Conservation (phyloP, 345 rosid species). For the Lepidium sativum region DNA sequence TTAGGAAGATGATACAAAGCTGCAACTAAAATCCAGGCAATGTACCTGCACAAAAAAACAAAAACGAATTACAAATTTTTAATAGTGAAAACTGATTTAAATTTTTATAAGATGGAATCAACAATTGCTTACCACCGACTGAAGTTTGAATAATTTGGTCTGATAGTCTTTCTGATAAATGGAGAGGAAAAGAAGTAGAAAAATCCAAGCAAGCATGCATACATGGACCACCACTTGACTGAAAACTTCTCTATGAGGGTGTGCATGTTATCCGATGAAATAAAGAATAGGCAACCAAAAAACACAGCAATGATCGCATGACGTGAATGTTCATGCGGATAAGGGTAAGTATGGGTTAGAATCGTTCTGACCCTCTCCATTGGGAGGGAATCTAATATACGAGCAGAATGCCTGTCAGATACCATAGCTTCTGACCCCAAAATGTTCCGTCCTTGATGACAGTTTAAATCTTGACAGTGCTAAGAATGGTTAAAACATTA, state of each 20-base stretch:
- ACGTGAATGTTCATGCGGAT: conserved; percentile 97
- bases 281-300: conserved; percentile 90
- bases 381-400: conserved; percentile 47
- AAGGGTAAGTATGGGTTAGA: conserved; percentile 75
- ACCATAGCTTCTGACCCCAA: conserved; percentile 34
- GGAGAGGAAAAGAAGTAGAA: conserved; percentile 99
- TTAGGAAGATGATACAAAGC: conserved; percentile 98
- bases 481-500: conserved; percentile 6
- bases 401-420: conserved; percentile 41
- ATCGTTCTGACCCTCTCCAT: conserved; percentile 95
- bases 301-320: conserved; percentile 93
- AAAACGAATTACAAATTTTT: not conserved
- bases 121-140: conserved; percentile 73
- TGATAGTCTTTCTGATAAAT: conserved; percentile 87
- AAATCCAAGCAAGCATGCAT: conserved; percentile 94
- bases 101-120: not conserved
- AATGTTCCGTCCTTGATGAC: not conserved
- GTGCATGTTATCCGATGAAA: conserved; percentile 94
- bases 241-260: conserved; percentile 81
- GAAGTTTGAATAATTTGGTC: conserved; percentile 93
- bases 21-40: conserved; percentile 96
- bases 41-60: conserved; percentile 55
- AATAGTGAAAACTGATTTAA: not conserved
- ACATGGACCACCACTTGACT: conserved; percentile 99
- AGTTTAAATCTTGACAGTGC: conserved; percentile 11